These are phyloP conservation scores for Talaromyces sp. DNA, from an alignment of 2,329 filamentous ascomycete species.

Conservation along the genomic window DNA sequence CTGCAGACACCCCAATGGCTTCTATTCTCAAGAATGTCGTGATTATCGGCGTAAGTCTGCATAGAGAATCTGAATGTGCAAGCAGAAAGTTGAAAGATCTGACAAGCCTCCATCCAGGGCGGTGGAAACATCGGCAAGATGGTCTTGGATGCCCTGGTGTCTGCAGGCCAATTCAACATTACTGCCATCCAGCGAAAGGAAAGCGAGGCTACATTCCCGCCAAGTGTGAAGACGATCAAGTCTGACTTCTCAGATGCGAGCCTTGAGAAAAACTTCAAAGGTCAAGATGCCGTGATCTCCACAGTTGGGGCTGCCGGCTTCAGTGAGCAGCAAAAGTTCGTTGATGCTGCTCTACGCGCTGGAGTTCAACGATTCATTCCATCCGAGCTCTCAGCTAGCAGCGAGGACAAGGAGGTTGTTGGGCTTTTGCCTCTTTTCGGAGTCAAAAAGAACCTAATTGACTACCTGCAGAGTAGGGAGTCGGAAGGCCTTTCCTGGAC, in stretches of 20 bases:
- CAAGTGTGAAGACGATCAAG: conserved; percentile 21
- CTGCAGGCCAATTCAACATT: not conserved
- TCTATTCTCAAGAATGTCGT: no score
- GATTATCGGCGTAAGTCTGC: no score
- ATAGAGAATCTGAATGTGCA: no score
- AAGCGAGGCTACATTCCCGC: conserved; percentile 7
- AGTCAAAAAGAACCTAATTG: conserved; percentile 38
- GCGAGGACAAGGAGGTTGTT: conserved; percentile 26
- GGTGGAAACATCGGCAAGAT: conserved; percentile 2
- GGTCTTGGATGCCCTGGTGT: not conserved
- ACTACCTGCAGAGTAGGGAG: conserved; percentile 57
- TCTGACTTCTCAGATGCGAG: conserved; percentile 27
- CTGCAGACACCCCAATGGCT: no score
- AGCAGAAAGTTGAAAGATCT: no score
- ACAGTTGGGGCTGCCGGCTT: conserved; percentile 27
- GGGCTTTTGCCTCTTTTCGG: conserved; percentile 28
- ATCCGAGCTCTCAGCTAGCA: conserved; percentile 36
- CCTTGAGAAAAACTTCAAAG: conserved; percentile 29
- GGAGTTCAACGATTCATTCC: conserved; percentile 40
- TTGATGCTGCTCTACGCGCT: conserved; percentile 35
- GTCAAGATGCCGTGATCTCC: conserved; percentile 37
- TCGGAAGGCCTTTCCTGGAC: conserved; percentile 60
- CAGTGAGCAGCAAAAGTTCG: conserved; percentile 31
- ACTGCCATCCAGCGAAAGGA: not conserved
- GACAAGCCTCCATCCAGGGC: no score